Evolutionary conservation across 495 filamentous ascomycete species (phyloP), one percentile per base, ranked within the genome.

Genomic region (Aspergillus ellipticus): DNA sequence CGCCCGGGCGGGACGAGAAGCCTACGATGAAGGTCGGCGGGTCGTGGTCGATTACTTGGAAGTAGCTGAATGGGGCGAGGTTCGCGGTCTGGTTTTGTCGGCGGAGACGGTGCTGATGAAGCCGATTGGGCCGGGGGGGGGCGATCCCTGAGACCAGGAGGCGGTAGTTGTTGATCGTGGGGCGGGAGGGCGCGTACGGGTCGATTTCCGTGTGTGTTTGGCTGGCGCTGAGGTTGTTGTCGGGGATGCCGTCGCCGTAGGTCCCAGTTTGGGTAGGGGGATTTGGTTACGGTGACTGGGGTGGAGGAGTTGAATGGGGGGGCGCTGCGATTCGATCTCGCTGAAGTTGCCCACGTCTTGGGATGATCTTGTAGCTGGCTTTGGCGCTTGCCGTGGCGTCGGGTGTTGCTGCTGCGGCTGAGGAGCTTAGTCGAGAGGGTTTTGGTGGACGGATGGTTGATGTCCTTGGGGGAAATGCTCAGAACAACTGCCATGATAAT

Each of bases 11-110:
- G 3, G 75, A 75, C 0, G 80, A 78, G 66, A 89, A 88, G 3
- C 92, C 89, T 6, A 96, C 68, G 21, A 80, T 81, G 74, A 96
- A 94, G 46, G 94, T 78, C 2, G 92, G 92, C 3, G 92, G 92
- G 69, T 96, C 92, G 64, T 92, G 88, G 60, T 85, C 84, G 51
- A 96, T 77, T 8, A 96, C 65, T 49, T 88, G 81, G 69, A 89
- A 89, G 73, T 92, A 96, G 56, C 79, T 84, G 73, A 90, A 95
- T 0, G 90, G 90, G 0, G 90, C 85, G 1, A 96, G 80, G 69
- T 96, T 96, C 33, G 77, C 80, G 64, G 69, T 75, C 65, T 59
- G 53, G 46, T 81, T n/a, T n/a, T 80, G 54, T 82, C 73, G 26
- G 67, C 68, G n/a, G 67, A 75, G 0, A 75, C 65, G 1, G 82